A percentile compares a stretch with the other conserved stretches of the same genome.
Conservation (phyloP, 495 filamentous ascomycete species). For the Staphylotrichum tortipilum region DNA sequence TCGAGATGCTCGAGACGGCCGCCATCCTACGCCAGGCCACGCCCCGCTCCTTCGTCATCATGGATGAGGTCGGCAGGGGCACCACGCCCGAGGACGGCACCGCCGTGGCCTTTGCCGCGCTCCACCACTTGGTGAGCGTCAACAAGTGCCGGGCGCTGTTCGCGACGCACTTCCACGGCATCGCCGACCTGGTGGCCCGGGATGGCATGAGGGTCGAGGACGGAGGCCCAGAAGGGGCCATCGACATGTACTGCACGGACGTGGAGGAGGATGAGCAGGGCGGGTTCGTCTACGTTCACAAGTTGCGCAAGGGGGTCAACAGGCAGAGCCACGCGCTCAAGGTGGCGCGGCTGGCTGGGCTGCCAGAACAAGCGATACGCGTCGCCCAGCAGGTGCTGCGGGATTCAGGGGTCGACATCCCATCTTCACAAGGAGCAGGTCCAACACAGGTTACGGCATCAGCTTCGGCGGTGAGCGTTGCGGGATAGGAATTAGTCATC, state of each 20-base stretch:
- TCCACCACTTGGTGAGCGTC: constrained; percentile 68
- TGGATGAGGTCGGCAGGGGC: constrained; percentile 94
- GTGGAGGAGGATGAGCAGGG: constrained; percentile 56
- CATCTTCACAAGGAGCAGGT: neutral
- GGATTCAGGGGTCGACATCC: constrained; percentile 6
- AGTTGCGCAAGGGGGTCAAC: constrained; percentile 73
- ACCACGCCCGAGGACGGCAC: constrained; percentile 87
- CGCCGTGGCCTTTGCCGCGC: constrained; percentile 79
- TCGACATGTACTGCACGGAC: constrained; percentile 86
- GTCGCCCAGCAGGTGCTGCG: constrained; percentile 43
- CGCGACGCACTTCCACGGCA: constrained; percentile 85
- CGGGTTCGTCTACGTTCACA: constrained; percentile 82
- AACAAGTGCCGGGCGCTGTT: constrained; percentile 79
- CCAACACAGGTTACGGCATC: neutral
- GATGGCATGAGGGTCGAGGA: constrained; percentile 24
- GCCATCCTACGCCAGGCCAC: constrained; percentile 60
- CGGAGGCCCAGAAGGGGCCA: constrained; percentile 41
- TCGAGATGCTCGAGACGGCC: constrained; percentile 74
- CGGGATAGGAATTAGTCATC: neutral
- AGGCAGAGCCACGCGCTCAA: constrained; percentile 81
- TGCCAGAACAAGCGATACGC: constrained; percentile 52
- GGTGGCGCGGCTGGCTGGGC: constrained; percentile 77
- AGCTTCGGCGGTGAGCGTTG: neutral
- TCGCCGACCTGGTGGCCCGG: constrained; percentile 60
- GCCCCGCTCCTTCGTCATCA: constrained; percentile 78